A percentile compares a stretch with the other conserved stretches of the same genome.
Conservation (phyloP, 495 filamentous ascomycete species). For the Penicillium samsonianum region DNA sequence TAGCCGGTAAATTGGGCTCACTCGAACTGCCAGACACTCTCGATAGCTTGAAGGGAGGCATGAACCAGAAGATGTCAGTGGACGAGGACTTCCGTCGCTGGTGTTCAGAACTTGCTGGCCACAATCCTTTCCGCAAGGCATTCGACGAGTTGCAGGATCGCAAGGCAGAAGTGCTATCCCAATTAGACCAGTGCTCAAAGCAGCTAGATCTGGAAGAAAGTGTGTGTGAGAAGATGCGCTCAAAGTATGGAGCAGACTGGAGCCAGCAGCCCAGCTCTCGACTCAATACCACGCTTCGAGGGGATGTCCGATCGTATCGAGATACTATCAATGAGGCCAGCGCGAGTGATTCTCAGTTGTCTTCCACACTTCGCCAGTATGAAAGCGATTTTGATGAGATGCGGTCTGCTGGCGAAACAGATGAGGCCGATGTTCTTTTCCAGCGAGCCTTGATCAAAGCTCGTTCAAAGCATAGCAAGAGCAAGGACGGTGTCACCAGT, state of each 20-base stretch:
- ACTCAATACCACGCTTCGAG: conserved; percentile 81
- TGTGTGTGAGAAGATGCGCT: conserved; percentile 98
- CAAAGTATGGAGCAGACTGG: conserved; percentile 95
- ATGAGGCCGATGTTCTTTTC: conserved; percentile 86
- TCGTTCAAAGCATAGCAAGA: conserved; percentile 60
- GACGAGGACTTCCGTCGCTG: conserved; percentile 90
- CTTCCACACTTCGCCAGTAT: conserved; percentile 77
- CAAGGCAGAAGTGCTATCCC: conserved; percentile 68
- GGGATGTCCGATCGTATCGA: conserved; percentile 81
- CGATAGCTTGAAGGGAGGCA: conserved; percentile 88
- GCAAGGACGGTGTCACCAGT: conserved; percentile 62
- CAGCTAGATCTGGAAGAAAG: conserved; percentile 95
- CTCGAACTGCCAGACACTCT: conserved; percentile 85
- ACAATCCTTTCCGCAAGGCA: conserved; percentile 70
- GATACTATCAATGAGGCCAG: conserved; percentile 88
- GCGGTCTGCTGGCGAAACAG: conserved; percentile 82
- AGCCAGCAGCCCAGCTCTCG: conserved; percentile 92
- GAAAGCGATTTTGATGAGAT: conserved; percentile 93
- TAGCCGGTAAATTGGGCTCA: conserved; percentile 94
- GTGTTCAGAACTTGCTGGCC: conserved; percentile 87
- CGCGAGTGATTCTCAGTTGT: conserved; percentile 83
- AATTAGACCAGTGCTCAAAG: conserved; percentile 77
- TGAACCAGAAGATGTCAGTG: conserved; percentile 83
- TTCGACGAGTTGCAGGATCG: conserved; percentile 77
- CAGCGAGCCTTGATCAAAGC: conserved; percentile 77